Base-by-base conservation (phyloP, 2,329 filamentous ascomycete species). In the Venturia asperata region DNA sequence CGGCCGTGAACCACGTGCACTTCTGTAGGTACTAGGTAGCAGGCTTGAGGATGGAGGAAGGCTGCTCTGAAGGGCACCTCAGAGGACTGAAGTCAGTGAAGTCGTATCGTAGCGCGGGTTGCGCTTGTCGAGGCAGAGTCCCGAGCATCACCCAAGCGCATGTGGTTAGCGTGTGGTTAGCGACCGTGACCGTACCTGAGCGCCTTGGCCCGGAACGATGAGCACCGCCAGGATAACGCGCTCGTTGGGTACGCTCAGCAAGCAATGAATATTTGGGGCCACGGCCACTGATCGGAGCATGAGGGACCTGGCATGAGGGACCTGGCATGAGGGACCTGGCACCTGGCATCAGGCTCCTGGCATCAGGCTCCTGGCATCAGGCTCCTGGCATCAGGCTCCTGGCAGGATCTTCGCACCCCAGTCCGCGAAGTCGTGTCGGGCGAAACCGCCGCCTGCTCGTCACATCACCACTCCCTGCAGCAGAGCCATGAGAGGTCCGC, bases 391-490 rank as follows among this genome's bases (percentile, higher is more conserved):
- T n/a, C n/a, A n/a, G n/a, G n/a, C n/a, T n/a, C n/a, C n/a, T n/a
- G n/a, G 60, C 60, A 61, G 30, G 52, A 61, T 45, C 39, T 61
- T 61, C 24, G 24, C 21, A 43, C n/a, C 60, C 60, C 60, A 61
- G 60, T 58, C 34, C 5, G 60, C 11, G 60, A 41, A 19, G 39
- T 27, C 11, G 60, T 42, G 37, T 43, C 60, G 60, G 39, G 60
- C 37, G 13, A 61, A 45, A 43, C 37, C 15, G 37, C 58, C 41
- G 58, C 41, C n/a, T 10, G 24, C 37, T 45, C 42, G 42, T 61
- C 60, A 61, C 60, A 61, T 43, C 24, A 45, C n/a, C 24, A 45
- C 39, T 61, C 60, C 60, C 42, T 61, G 60, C 60, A 61, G 42
- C 17, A 24, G 39, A 6, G 27, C 39, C 39, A 34, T 61, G n/a